Conservation (phyloP, 2,329 filamentous ascomycete species). For the Fonsecaea erecta region DNA sequence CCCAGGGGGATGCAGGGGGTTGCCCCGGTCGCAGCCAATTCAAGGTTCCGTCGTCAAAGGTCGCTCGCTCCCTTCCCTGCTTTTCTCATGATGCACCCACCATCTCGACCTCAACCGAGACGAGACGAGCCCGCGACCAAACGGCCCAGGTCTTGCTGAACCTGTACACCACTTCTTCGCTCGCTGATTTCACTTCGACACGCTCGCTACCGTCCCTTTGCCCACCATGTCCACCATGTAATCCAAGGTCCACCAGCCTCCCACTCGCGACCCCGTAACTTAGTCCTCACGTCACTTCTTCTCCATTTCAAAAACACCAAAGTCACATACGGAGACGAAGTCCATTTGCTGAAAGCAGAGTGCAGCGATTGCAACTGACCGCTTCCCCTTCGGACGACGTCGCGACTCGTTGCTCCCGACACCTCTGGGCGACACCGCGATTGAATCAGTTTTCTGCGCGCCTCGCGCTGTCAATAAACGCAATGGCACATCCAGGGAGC, state of each 20-base stretch:
- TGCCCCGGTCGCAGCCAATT: slow-evolving; percentile 18
- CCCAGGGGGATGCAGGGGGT: background rate
- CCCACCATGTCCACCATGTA: slow-evolving; percentile 8
- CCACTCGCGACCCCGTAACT: background rate
- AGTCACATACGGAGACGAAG: background rate
- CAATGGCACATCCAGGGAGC: slow-evolving; percentile 26
- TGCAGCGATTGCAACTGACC: background rate
- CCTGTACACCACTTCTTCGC: background rate
- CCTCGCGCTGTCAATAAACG: background rate
- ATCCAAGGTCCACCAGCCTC: slow-evolving; percentile 3
- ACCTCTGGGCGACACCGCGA: background rate
- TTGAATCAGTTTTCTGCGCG: background rate
- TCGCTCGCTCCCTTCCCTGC: slow-evolving; percentile 8
- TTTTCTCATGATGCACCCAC: background rate
- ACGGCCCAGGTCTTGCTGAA: background rate
- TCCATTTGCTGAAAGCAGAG: background rate
- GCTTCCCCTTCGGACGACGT: background rate
- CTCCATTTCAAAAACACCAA: slow-evolving; percentile 11
- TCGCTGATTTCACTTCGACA: slow-evolving; percentile 5
- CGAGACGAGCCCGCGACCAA: background rate
- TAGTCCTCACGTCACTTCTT: slow-evolving; percentile 13
- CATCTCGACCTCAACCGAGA: background rate
- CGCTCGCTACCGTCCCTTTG: background rate
- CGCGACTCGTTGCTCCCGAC: background rate
- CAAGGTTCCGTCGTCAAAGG: background rate